Base-by-base conservation (phyloP, 2,329 filamentous ascomycete species). In the Ophiostoma australiae region DNA sequence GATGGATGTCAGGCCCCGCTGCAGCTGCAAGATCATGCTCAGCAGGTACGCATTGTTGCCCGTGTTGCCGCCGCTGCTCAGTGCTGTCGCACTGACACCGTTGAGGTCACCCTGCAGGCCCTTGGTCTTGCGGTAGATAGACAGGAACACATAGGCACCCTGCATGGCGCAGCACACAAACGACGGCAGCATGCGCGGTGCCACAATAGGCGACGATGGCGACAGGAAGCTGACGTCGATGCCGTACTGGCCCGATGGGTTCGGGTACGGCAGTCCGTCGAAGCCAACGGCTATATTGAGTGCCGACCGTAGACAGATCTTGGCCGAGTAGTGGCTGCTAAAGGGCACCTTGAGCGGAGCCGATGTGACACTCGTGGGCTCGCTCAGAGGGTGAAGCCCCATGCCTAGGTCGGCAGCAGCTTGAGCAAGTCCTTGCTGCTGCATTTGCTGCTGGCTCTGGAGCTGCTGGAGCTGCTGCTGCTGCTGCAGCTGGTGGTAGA, bases 241-340 rank as follows among this genome's bases (percentile, higher is more conserved):
- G n/a, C 76, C 77, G 4, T 77, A 74, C 71, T 78, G 77, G 27
- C 79, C 75, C 33, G 76, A 80, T 74, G 81, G 79, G 69, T 81
- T 81, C 17, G 84, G 83, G 70, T 82, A 84, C 0, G 84, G 83
- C 44, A 85, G 75, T 13, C 78, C 76, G 73, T 82, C 79, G 69
- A 85, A 85, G 15, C 80, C 80, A 69, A 78, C 75, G 1, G 83
- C 81, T 70, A 85, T 85, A 72, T 80, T 82, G 63, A 85, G 78
- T 1, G 83, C 82, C 8, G 83, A 81, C 67, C 81, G 82, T 41
- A 85, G 77, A 74, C 83, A 85, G 72, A 85, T 80, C 74, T 83
- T 83, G 31, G 83, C 80, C 17, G 83, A 85, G 61, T 81, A 78
- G 71, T 83, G 82, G 61, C 78, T 81, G 72, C 77, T 81, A 73